These are phyloP conservation scores for Leccinum rimulosum DNA, from an alignment of 768 basidiomycete species.

Conservation along the genomic window DNA sequence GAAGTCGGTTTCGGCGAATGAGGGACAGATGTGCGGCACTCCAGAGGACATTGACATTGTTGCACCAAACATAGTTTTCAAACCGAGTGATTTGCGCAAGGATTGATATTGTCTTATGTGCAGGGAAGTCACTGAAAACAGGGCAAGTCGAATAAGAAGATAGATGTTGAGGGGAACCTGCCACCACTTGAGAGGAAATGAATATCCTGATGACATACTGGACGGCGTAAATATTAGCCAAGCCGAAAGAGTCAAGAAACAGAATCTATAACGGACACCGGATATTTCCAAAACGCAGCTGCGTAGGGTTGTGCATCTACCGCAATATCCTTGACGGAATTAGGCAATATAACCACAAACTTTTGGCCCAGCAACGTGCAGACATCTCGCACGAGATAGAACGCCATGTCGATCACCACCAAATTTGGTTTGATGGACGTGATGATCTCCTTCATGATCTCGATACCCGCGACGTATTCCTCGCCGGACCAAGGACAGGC, in stretches of 20 bases:
- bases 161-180: slow-evolving; percentile 14
- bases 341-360: slow-evolving; percentile 5
- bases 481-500: slow-evolving; percentile 1
- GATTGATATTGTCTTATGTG: neutral
- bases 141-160: slow-evolving; percentile 1
- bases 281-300: slow-evolving; percentile 10
- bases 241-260: too few species aligned
- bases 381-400: slow-evolving; percentile 4
- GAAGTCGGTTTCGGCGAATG: slow-evolving; percentile 4
- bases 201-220: slow-evolving; percentile 10
- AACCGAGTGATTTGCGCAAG: slow-evolving; percentile 4
- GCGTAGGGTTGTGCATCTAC: neutral
- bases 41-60: too few species aligned
- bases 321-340: neutral
- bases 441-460: slow-evolving; percentile 3
- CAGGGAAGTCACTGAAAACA: neutral
- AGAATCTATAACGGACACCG: too few species aligned
- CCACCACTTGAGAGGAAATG: slow-evolving; percentile 17
- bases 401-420: neutral
- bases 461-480: slow-evolving; percentile 7
- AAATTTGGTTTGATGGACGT: neutral
- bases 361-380: slow-evolving; percentile 7
- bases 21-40: too few species aligned
- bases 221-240: neutral
- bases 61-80: neutral